These are phyloP conservation scores for Podospora sp. DNA, from an alignment of 495 filamentous ascomycete genomes.

Conservation along the genomic window DNA sequence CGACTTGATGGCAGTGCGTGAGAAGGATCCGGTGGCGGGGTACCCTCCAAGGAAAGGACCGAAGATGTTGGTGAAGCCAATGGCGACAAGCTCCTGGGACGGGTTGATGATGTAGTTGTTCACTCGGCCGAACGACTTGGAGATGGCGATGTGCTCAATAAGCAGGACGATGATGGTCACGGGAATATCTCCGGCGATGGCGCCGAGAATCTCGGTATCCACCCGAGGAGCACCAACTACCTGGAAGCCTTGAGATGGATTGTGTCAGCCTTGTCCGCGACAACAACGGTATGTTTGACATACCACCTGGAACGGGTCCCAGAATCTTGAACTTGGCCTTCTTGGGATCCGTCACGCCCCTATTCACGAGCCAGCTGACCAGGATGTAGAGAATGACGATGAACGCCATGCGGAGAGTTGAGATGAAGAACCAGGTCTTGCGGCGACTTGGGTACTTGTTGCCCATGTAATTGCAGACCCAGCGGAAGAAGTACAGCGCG, in stretches of 20 bases:
- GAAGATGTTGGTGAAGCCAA: slow-evolving; percentile 55
- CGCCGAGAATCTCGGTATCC: slow-evolving; percentile 35
- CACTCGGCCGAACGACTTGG: slow-evolving; percentile 56
- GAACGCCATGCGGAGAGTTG: slow-evolving; percentile 49
- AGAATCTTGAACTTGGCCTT: slow-evolving; percentile 47
- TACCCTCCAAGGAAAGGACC: slow-evolving; percentile 57
- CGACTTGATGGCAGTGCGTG: slow-evolving; percentile 53
- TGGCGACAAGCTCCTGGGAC: slow-evolving; percentile 57
- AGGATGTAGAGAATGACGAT: slow-evolving; percentile 49
- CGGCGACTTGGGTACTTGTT: slow-evolving; percentile 40
- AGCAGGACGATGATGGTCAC: slow-evolving; percentile 52
- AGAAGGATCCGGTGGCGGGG: slow-evolving; percentile 57
- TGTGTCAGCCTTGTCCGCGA: neutral
- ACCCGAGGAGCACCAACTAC: slow-evolving; percentile 42
- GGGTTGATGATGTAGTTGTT: slow-evolving; percentile 60
- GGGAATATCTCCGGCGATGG: slow-evolving; percentile 41
- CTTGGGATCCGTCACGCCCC: slow-evolving; percentile 27
- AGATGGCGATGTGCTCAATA: slow-evolving; percentile 59
- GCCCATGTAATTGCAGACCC: slow-evolving; percentile 46
- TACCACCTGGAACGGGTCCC: slow-evolving; percentile 48
- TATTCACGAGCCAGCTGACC: slow-evolving; percentile 44
- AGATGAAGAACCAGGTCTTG: slow-evolving; percentile 49
- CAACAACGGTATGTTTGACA: slow-evolving; percentile 13
- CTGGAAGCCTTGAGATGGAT: slow-evolving; percentile 45
- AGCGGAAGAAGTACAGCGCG: slow-evolving; percentile 52